Evolutionary conservation across 169 alveolate species (phyloP), one percentile per base, ranked within the genome.

Genomic region (Cryptosporidium meleagridis): DNA sequence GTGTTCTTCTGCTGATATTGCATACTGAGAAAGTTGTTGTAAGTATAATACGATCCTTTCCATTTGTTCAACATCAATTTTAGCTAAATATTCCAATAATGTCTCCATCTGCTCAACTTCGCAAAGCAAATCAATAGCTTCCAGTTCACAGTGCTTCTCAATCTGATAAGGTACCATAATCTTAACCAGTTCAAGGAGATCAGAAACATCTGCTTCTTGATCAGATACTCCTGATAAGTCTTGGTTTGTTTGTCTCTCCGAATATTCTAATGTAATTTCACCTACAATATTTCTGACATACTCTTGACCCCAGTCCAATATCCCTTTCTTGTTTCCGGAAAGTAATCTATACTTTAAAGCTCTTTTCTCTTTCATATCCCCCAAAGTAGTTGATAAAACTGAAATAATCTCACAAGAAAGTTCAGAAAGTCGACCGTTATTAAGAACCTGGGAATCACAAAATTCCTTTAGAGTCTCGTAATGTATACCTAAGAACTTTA

Each of bases 121-220:
- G 10, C 94, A 87, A 29, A 95, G 87, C 85, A 95, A 62, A 68
- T 95, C 97, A 37, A 95, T 92, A 21, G 96, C 97, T 73, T 94
- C 96, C 62, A 92, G 89, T 84, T 94, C 97, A 48, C 96, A 93
- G 85, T 93, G 95, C 87, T 95, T 96, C 70, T 93, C 92, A 75
- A 95, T 93, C 70, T 94, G 95, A 91, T 91, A 95, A 21, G 97
- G 97, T 26, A 94, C 95, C 53, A 95, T 93, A 35, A 86, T 85
- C 61, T 91, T 92, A 52, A 94, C 97, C 21, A 95, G 65, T 53
- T 91, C 91, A 33, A 69, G 37, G 67, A 91, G 75, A 33, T 92
- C 93, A 44, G 85, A 71, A 33, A 67, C 53, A 53, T 84, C 68
- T 23, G 45, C 68, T 3, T 70, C 85, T 59, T 89, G 71, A 23